Conservation (phyloP, 441 rosid genomes). For the Rhodomyrtus psidioides region DNA sequence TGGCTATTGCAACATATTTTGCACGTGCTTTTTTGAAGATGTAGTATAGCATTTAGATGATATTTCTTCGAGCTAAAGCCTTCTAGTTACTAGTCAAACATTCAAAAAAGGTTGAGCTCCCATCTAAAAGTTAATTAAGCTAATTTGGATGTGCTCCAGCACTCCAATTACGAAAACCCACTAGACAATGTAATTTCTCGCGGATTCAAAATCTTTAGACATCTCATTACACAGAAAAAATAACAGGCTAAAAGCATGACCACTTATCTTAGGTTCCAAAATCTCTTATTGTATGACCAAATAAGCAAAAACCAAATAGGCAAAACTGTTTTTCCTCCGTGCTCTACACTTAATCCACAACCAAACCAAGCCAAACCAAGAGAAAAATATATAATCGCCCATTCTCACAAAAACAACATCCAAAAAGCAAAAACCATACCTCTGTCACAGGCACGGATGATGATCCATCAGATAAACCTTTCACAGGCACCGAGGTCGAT, state of each 20-base stretch:
- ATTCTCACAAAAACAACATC: neutral
- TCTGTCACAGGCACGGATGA: neutral
- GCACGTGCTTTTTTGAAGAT: neutral
- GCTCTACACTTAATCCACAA: neutral
- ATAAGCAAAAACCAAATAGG: neutral
- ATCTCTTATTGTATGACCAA: neutral
- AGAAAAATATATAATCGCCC: neutral
- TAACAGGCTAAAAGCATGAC: neutral
- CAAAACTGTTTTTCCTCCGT: neutral
- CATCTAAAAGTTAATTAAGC: neutral
- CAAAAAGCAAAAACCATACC: neutral
- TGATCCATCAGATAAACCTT: slow-evolving; percentile 51
- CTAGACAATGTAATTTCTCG: neutral
- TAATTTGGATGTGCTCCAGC: neutral
- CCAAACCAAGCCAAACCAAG: neutral
- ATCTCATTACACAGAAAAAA: neutral
- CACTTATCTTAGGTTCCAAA: neutral
- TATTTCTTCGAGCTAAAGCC: neutral
- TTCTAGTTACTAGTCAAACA: neutral
- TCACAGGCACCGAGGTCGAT: slow-evolving; percentile 52
- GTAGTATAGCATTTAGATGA: neutral
- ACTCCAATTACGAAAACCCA: neutral
- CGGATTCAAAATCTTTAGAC: neutral
- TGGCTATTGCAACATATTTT: neutral
- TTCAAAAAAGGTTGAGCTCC: neutral